These are phyloP conservation scores for Xenoacremonium recifei DNA, from an alignment of 2,329 filamentous ascomycete genomes.

Conservation along the genomic window DNA sequence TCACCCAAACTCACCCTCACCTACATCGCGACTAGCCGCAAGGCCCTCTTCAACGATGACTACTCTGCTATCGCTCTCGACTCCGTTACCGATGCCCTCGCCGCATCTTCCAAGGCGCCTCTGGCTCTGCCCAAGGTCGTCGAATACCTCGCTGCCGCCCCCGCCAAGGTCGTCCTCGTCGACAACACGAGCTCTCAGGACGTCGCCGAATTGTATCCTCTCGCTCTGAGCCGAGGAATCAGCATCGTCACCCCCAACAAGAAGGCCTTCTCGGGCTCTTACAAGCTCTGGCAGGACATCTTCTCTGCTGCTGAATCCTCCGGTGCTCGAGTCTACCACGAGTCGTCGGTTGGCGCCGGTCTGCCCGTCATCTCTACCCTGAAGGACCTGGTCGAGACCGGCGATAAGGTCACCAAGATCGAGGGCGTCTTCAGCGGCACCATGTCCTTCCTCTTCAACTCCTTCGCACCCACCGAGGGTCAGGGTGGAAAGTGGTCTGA, in stretches of 20 bases:
- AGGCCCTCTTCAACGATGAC: slow-evolving; percentile 63
- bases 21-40: slow-evolving; percentile 83
- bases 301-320: slow-evolving; percentile 68
- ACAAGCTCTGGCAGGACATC: slow-evolving; percentile 83
- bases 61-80: neutral
- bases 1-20: slow-evolving; percentile 72
- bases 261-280: slow-evolving; percentile 87
- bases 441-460: slow-evolving; percentile 98
- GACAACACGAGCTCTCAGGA: slow-evolving; percentile 95
- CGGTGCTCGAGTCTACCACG: slow-evolving; percentile 87
- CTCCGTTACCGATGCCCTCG: slow-evolving; percentile 58
- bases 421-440: slow-evolving; percentile 98
- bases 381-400: slow-evolving; percentile 91
- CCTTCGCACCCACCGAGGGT: slow-evolving; percentile 79
- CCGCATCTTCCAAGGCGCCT: slow-evolving; percentile 61
- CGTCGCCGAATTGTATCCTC: slow-evolving; percentile 79
- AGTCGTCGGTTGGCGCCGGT: slow-evolving; percentile 90
- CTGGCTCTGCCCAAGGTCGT: slow-evolving; percentile 68
- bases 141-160: slow-evolving; percentile 74
- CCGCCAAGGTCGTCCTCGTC: slow-evolving; percentile 77
- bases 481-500: slow-evolving; percentile 80
- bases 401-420: slow-evolving; percentile 86
- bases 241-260: slow-evolving; percentile 97
- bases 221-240: slow-evolving; percentile 77
- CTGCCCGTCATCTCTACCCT: slow-evolving; percentile 91